Evolutionary conservation across 495 filamentous ascomycete genomes (phyloP).

Genomic region (Xylaria curta): DNA sequence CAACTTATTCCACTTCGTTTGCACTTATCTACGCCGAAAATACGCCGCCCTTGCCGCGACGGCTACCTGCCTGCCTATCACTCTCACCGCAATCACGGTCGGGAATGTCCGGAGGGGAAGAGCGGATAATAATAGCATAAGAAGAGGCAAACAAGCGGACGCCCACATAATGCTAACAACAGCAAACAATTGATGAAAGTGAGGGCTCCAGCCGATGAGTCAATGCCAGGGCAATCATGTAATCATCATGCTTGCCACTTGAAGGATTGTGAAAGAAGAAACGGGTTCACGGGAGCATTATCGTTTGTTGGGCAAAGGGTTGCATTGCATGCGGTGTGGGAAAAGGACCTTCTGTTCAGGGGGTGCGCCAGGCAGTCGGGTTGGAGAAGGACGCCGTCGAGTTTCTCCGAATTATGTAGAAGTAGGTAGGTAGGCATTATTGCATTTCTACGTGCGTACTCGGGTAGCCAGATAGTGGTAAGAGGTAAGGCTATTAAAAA

Average conservation of each 20-base stretch:
- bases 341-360: neutral
- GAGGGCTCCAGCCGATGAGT: neutral
- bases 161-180: neutral
- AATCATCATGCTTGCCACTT: slow-evolving; percentile 17
- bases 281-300: neutral
- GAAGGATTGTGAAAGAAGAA: slow-evolving; percentile 11
- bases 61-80: slow-evolving; percentile 7
- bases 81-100: slow-evolving; percentile 2
- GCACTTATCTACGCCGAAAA: neutral
- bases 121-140: slow-evolving; percentile 22
- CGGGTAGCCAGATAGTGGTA: neutral
- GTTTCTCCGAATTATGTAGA: neutral
- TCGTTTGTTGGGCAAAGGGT: slow-evolving; percentile 6
- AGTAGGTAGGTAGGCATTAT: neutral
- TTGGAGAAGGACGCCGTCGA: neutral
- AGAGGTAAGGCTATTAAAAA: slow-evolving; percentile 13
- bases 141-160: slow-evolving; percentile 7
- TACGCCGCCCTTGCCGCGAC: neutral
- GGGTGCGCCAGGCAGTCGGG: slow-evolving; percentile 21
- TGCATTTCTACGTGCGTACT: neutral
- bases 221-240: neutral
- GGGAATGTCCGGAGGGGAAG: slow-evolving; percentile 3
- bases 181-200: neutral
- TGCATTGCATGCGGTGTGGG: slow-evolving; percentile 13
- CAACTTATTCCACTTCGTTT: neutral